Evolutionary conservation across 2,329 filamentous ascomycete species (phyloP).

Genomic region (Trichoderma harzianum): DNA sequence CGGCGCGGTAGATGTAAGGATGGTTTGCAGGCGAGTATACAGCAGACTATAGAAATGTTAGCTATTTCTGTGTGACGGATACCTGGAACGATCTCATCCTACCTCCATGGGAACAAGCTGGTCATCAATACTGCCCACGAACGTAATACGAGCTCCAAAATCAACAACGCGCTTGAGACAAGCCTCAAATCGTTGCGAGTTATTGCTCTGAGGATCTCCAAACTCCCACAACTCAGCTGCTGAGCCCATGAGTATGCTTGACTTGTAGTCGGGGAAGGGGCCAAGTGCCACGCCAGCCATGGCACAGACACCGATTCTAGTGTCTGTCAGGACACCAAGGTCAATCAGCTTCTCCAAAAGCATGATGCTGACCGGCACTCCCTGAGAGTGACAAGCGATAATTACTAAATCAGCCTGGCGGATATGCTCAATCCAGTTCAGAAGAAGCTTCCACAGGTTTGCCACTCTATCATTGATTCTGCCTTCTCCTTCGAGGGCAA

Average conservation of each 20-base stretch:
- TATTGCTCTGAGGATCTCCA: conserved; percentile 72
- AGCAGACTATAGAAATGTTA: conserved; percentile 59
- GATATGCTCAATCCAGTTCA: conserved; percentile 93
- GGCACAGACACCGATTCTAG: conserved; percentile 80
- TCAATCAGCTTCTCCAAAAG: conserved; percentile 89
- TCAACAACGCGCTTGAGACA: conserved; percentile 71
- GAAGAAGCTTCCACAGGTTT: conserved; percentile 86
- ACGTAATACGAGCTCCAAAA: conserved; percentile 79
- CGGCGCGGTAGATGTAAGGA: conserved; percentile 91
- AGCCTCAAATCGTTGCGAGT: conserved; percentile 76
- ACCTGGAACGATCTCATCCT: conserved; percentile 23
- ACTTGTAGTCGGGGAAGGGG: conserved; percentile 88
- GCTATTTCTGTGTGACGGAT: neutral
- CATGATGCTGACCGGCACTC: conserved; percentile 91
- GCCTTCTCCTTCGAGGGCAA: conserved; percentile 91
- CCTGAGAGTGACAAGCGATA: conserved; percentile 92
- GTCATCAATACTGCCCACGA: conserved; percentile 93
- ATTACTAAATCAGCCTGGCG: conserved; percentile 84
- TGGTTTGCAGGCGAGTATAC: conserved; percentile 82
- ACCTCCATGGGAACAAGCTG: conserved; percentile 92
- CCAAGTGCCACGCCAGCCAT: conserved; percentile 91
- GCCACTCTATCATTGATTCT: conserved; percentile 86
- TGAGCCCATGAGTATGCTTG: conserved; percentile 81
- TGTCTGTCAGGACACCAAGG: conserved; percentile 74
- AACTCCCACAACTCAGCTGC: conserved; percentile 97